Evolutionary conservation across 352 stramenopile genomes (phyloP).

Genomic region (Pythium brassicae): DNA sequence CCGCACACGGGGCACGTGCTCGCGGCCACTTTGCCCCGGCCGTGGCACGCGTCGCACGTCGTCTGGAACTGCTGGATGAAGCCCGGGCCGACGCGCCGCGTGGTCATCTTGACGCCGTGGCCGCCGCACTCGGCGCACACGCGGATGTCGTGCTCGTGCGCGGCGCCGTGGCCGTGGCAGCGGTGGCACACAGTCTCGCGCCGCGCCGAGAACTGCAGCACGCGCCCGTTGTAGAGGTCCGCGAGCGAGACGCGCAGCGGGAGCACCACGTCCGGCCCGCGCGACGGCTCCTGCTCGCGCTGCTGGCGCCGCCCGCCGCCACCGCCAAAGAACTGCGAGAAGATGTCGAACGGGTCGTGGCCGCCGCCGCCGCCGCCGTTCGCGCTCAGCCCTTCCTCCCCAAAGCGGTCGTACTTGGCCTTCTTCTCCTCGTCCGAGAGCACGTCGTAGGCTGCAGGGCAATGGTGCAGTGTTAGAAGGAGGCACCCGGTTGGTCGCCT

Average conservation of each 20-base stretch:
- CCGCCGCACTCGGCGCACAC: constrained; percentile 92
- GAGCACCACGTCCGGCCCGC: constrained; percentile 74
- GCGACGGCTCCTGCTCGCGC: constrained; percentile 48
- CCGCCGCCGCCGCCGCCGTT: constrained; percentile 39
- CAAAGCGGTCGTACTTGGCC: constrained; percentile 88
- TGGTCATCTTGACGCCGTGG: constrained; percentile 90
- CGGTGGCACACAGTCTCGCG: constrained; percentile 92
- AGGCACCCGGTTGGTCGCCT: no score
- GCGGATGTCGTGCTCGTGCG: constrained; percentile 90
- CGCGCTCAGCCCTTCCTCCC: constrained; percentile 80
- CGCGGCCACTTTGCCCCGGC: constrained; percentile 91
- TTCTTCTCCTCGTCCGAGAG: constrained; percentile 89
- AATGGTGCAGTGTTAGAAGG: no score
- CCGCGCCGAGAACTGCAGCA: constrained; percentile 92
- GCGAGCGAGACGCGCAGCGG: constrained; percentile 92
- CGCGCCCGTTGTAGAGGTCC: constrained; percentile 96
- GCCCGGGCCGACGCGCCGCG: constrained; percentile 57
- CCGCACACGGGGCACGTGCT: constrained; percentile 88
- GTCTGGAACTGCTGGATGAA: constrained; percentile 90
- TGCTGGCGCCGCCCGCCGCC: constrained; percentile 28
- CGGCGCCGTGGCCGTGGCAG: constrained; percentile 86
- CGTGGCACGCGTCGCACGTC: constrained; percentile 87
- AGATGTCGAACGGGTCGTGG: constrained; percentile 77
- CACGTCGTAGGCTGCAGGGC: constrained; percentile 84
- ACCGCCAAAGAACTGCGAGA: constrained; percentile 81